Evolutionary conservation across 352 stramenopile species (phyloP).

Genomic region (Phytophthora pistaciae): DNA sequence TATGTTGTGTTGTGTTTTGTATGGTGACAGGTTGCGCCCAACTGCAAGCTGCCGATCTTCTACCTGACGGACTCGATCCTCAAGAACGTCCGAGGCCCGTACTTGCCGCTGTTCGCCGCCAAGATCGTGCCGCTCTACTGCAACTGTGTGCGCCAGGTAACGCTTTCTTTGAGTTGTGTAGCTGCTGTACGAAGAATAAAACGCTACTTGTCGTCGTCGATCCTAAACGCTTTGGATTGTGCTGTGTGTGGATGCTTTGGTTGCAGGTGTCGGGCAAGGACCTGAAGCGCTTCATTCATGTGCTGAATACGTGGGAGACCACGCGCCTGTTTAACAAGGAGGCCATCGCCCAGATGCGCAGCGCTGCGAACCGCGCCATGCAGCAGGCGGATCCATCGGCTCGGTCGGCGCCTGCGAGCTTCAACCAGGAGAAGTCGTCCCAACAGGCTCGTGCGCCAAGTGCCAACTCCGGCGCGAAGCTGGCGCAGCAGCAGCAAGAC

Average conservation of each 20-base stretch:
- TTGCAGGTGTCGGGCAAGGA: conserved; percentile 80
- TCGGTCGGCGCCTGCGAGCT: conserved; percentile 52
- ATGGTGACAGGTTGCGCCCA: conserved; percentile 59
- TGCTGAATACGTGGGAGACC: conserved; percentile 88
- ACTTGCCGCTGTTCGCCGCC: conserved; percentile 68
- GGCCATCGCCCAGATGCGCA: conserved; percentile 72
- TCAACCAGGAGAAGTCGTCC: conserved; percentile 48
- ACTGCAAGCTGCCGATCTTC: conserved; percentile 91
- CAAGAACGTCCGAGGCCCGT: conserved; percentile 87
- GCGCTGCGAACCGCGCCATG: conserved; percentile 65
- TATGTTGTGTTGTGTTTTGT: conserved; percentile 9
- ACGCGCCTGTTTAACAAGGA: conserved; percentile 67
- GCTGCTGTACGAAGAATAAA: conserved; percentile 16
- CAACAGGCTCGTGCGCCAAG: conserved; percentile 9
- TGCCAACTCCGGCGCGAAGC: conserved; percentile 23
- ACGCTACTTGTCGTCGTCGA: background rate
- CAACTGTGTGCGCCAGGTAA: conserved; percentile 86
- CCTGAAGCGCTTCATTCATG: conserved; percentile 84
- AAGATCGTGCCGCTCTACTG: conserved; percentile 87
- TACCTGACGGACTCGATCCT: conserved; percentile 93
- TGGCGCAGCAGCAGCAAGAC: conserved; percentile 59
- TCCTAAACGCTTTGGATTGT: conserved; percentile 2
- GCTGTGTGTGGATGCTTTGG: background rate
- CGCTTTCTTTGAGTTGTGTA: conserved; percentile 1
- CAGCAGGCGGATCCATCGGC: conserved; percentile 55